Base-by-base conservation (phyloP, 192 early-diverging fungal genomes). In the Chytriomyces hyalinus region DNA sequence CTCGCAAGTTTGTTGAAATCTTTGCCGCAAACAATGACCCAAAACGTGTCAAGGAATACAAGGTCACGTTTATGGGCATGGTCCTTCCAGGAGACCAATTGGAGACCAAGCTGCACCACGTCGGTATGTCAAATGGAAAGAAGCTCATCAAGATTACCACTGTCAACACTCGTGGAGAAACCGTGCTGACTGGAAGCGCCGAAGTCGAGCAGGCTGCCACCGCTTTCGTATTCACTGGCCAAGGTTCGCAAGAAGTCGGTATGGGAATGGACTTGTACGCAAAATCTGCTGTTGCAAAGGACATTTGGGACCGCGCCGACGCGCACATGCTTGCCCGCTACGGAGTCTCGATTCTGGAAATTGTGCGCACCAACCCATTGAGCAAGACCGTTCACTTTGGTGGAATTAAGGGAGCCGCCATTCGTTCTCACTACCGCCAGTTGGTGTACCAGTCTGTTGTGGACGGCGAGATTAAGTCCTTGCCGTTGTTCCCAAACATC, bases 261-360 rank as follows among this genome's bases (percentile, higher is more conserved):
- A 98, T 98, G 96, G 95, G 94, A 67, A 98, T 96, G 94, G 93
- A 92, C 53, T 90, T 98, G 20, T 98, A 96, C 77, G 88, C 82
- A 26, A 88, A 89, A 50, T 96, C 94, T 1, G 83, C 91, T 62
- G 84, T 93, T 78, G 95, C 96, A 44, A 92, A 91, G 78, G 88
- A 90, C 28, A 87, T 98, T 79, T 98, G 96, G 94, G 94, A 98
- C 75, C 90, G 92, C 70, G 94, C 94, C 72, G 96, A 98, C 82
- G 71, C 81, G 47, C 94, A 97, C 84, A 93, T 96, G 85, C 87
- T 91, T 81, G 85, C 87, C 59, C 93, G 89, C 72, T 98, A 94
- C 83, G 94, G 86, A 49, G 92, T 98, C 73, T 94, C 96, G 61
- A 93, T 98, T 74, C 60, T 98, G 45, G 90, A 94, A 67, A 95